Evolutionary conservation across 2,329 filamentous ascomycete genomes (phyloP).

Genomic region (Pseudogymnoascus verrucosus): DNA sequence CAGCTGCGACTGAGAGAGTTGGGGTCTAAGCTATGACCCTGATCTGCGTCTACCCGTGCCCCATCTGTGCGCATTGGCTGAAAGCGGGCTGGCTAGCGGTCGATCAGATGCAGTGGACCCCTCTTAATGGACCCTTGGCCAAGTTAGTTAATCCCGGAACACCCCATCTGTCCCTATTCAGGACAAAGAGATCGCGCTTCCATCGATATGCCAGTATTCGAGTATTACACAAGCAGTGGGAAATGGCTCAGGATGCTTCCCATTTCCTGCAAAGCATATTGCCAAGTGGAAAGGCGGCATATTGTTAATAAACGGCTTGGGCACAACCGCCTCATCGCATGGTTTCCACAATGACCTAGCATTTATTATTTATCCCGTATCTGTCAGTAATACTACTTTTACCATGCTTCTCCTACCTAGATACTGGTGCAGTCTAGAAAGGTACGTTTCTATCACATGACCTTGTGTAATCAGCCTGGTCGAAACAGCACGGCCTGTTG

Average conservation of each 20-base stretch:
- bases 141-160: background rate
- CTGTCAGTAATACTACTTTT: background rate
- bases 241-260: background rate
- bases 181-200: background rate
- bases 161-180: too few species aligned
- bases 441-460: background rate
- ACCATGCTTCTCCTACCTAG: background rate
- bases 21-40: background rate
- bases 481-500: background rate
- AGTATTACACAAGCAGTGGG: background rate
- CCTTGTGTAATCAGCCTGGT: background rate
- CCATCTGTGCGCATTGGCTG: background rate
- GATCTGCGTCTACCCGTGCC: conserved; percentile 4
- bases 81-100: background rate
- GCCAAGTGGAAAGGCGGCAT: background rate
- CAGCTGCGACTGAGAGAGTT: background rate
- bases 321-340: background rate
- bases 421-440: background rate
- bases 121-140: background rate
- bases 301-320: background rate
- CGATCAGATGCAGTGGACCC: background rate
- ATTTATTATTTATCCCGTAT: background rate
- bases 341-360: background rate
- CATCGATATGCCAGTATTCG: background rate
- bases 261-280: background rate